Evolutionary conservation across 2,329 filamentous ascomycete species (phyloP).

Genomic region (Curvularia spicifera): DNA sequence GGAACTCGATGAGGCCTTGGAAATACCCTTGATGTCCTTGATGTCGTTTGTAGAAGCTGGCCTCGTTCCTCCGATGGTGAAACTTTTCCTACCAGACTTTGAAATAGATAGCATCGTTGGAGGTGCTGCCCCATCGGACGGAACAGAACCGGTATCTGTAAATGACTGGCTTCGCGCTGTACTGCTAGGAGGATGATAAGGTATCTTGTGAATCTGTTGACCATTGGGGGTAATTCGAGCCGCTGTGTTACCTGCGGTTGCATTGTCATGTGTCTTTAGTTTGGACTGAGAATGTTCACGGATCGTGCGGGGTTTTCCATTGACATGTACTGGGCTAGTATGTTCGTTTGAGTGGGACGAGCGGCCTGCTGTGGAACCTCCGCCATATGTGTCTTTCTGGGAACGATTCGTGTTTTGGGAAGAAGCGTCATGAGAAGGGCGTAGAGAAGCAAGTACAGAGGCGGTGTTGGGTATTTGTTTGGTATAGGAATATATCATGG

Average conservation of each 20-base stretch:
- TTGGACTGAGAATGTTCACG: constrained; percentile 22
- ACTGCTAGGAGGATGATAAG: constrained; percentile 26
- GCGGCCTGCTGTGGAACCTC: neutral
- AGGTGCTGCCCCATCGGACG: constrained; percentile 16
- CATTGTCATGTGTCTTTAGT: constrained; percentile 8
- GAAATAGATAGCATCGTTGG: constrained; percentile 20
- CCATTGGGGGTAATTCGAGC: constrained; percentile 32
- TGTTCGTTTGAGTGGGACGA: constrained; percentile 16
- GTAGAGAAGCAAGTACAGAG: constrained; percentile 33
- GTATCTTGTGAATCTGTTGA: constrained; percentile 39
- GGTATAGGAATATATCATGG: constrained; percentile 45
- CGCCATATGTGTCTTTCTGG: neutral
- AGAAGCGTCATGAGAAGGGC: constrained; percentile 8
- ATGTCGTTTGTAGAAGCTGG: neutral
- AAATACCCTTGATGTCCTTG: constrained; percentile 1
- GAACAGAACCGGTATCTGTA: constrained; percentile 5
- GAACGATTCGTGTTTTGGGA: neutral
- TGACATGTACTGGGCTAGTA: constrained; percentile 12
- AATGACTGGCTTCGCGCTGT: constrained; percentile 11
- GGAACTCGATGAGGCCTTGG: neutral
- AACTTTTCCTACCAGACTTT: constrained; percentile 32
- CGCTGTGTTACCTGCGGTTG: constrained; percentile 14
- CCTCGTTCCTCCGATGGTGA: constrained; percentile 20
- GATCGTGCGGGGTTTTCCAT: constrained; percentile 7
- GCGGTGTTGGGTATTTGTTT: constrained; percentile 38